Evolutionary conservation across 2,329 filamentous ascomycete species (phyloP), one percentile per base, ranked within the genome.

Genomic region (Colletotrichum chlorophyti): DNA sequence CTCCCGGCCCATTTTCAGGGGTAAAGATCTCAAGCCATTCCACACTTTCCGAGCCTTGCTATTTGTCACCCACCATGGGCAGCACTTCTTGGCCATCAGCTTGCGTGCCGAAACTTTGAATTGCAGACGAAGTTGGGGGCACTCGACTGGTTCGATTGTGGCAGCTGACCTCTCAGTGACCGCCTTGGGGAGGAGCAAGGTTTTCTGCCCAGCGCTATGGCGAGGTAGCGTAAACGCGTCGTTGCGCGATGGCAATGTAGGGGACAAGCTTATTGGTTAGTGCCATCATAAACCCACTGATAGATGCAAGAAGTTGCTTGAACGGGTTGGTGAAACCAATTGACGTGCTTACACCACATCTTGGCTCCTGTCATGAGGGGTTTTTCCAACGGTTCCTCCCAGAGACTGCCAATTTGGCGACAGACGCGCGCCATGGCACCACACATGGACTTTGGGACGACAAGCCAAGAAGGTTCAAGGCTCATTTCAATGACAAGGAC

Each of bases 331-430:
- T n/a, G n/a, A n/a, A n/a, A n/a, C n/a, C n/a, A n/a, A n/a, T n/a
- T n/a, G n/a, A n/a, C n/a, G n/a, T n/a, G n/a, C n/a, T n/a, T n/a
- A n/a, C n/a, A n/a, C n/a, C n/a, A n/a, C n/a, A n/a, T n/a, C n/a
- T n/a, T n/a, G n/a, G n/a, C n/a, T n/a, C n/a, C n/a, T n/a, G n/a
- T n/a, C n/a, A n/a, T n/a, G n/a, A n/a, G n/a, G n/a, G n/a, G n/a
- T n/a, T n/a, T n/a, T n/a, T n/a, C n/a, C n/a, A n/a, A n/a, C n/a
- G n/a, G n/a, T n/a, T n/a, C n/a, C 29, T n/a, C 55, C 50, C 29
- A 38, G 24, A 37, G 54, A 26, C 32, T 53, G 48, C 32, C 53
- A 54, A 41, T 31, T 59, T 45, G 43, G 51, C 55, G 55, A 55
- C 31, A 59, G 43, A 49, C 57, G 57, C 57, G 57, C 41, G 49